phyloP scores from a whole-genome alignment of 2,329 filamentous ascomycete species.

The Neocucurbitaria cava region DNA sequence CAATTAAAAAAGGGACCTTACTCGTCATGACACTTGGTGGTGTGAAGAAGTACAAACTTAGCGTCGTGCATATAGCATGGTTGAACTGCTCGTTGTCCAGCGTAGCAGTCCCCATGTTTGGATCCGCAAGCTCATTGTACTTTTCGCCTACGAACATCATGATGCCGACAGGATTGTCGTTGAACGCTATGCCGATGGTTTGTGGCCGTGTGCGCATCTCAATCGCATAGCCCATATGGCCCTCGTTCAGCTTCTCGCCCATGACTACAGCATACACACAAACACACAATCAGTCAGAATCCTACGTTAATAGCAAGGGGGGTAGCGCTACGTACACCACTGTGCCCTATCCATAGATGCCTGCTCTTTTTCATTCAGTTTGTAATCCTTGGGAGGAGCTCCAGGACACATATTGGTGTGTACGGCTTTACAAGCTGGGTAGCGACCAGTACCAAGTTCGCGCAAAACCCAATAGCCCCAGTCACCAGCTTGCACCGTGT shows the following conservation, averaged over 20 bases:
- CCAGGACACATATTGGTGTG: constrained; percentile 54
- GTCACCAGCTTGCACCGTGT: constrained; percentile 51
- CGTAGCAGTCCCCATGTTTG: constrained; percentile 30
- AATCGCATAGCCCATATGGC: constrained; percentile 53
- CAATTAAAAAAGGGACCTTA: too few relatives aligned
- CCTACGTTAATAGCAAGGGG: neutral
- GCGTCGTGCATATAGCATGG: constrained; percentile 35
- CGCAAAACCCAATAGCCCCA: constrained; percentile 52
- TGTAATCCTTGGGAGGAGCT: constrained; percentile 39
- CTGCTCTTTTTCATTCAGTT: constrained; percentile 43
- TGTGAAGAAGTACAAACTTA: constrained; percentile 49
- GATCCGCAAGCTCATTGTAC: constrained; percentile 49
- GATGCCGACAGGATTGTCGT: constrained; percentile 54
- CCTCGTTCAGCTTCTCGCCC: constrained; percentile 37
- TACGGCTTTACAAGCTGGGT: constrained; percentile 47
- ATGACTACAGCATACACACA: too few relatives aligned
- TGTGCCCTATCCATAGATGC: constrained; percentile 40
- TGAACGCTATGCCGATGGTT: constrained; percentile 52
- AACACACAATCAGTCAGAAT: too few relatives aligned
- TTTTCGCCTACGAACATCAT: constrained; percentile 56
- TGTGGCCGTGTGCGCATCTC: constrained; percentile 53
- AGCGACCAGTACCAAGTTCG: constrained; percentile 47
- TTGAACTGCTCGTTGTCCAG: constrained; percentile 40
- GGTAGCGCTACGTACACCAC: constrained; percentile 27
- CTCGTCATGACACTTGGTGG: constrained; percentile 46